Evolutionary conservation across 2,329 filamentous ascomycete genomes (phyloP).

Genomic region (Ophiocordyceps camponoti-rufipedis): DNA sequence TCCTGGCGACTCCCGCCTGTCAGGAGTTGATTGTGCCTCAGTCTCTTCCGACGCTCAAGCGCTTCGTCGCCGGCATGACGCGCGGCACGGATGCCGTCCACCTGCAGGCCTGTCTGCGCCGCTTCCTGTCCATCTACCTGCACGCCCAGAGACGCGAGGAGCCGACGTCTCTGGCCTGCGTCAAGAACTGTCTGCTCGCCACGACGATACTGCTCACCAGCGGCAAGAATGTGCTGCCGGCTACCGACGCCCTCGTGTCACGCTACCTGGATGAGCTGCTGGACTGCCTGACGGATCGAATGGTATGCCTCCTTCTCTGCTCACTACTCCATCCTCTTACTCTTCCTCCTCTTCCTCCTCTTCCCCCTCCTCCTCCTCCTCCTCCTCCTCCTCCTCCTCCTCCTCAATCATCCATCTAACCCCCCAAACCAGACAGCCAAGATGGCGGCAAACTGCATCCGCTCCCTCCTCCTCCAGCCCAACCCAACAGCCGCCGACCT

Average conservation of each 20-base stretch:
- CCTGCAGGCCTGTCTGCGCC: constrained; percentile 62
- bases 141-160: constrained; percentile 57
- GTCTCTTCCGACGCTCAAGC: constrained; percentile 76
- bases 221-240: constrained; percentile 53
- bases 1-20: constrained; percentile 66
- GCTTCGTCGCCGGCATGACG: constrained; percentile 67
- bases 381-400: neutral
- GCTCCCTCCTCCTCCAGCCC: constrained; percentile 58
- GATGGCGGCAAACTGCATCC: constrained; percentile 77
- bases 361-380: neutral
- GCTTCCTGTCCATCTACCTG: constrained; percentile 65
- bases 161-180: constrained; percentile 64
- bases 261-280: constrained; percentile 65
- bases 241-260: constrained; percentile 55
- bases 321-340: too few species aligned
- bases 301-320: too few species aligned
- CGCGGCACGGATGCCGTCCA: constrained; percentile 41
- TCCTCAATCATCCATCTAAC: too few species aligned
- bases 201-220: constrained; percentile 79
- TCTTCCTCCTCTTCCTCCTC: neutral
- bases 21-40: constrained; percentile 81
- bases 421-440: constrained; percentile 45
- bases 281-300: constrained; percentile 65
- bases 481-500: constrained; percentile 48
- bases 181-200: constrained; percentile 82